Percentiles rank a stretch among this genome's conserved stretches.
These are phyloP conservation scores for Penicillium freii DNA, from an alignment of 2,329 filamentous ascomycete genomes.

Conservation along the genomic window DNA sequence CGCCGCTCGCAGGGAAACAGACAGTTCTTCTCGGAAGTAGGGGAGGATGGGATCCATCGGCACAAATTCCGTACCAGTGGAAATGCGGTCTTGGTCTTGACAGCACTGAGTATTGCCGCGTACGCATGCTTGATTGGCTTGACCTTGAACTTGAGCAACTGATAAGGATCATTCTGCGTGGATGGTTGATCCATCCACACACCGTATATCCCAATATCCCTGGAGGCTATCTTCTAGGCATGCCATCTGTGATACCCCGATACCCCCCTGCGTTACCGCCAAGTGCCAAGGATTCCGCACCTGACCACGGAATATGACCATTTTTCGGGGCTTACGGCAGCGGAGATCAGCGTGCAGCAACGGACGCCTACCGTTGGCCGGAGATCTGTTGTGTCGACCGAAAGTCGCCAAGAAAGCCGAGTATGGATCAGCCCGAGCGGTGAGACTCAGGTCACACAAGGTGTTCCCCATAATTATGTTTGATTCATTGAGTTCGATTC, in stretches of 20 bases:
- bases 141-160: conserved; percentile 50
- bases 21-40: conserved; percentile 72
- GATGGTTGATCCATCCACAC: conserved; percentile 1
- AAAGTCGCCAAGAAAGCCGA: conserved; percentile 22
- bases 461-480: conserved; percentile 7
- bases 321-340: conserved; percentile 8
- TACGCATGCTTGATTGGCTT: conserved; percentile 61
- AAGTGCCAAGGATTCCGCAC: conserved; percentile 34
- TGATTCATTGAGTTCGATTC: conserved; percentile 12
- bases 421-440: conserved; percentile 20
- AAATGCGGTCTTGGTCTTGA: conserved; percentile 63
- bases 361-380: conserved; percentile 19
- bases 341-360: conserved; percentile 19
- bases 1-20: conserved; percentile 86
- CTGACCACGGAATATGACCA: conserved; percentile 14
- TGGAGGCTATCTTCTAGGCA: conserved; percentile 11
- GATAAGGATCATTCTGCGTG: conserved; percentile 11
- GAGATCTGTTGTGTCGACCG: conserved; percentile 11
- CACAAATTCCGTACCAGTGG: conserved; percentile 65
- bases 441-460: conserved; percentile 16
- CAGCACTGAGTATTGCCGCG: conserved; percentile 60
- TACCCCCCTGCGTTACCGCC: conserved; percentile 30
- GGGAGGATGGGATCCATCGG: conserved; percentile 59
- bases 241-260: conserved; percentile 15
- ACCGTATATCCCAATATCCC: conserved; percentile 1